Evolutionary conservation across 75 land plant genomes (phyloP), one percentile per base, ranked within the genome.

Genomic region (Gnetum montanum): DNA sequence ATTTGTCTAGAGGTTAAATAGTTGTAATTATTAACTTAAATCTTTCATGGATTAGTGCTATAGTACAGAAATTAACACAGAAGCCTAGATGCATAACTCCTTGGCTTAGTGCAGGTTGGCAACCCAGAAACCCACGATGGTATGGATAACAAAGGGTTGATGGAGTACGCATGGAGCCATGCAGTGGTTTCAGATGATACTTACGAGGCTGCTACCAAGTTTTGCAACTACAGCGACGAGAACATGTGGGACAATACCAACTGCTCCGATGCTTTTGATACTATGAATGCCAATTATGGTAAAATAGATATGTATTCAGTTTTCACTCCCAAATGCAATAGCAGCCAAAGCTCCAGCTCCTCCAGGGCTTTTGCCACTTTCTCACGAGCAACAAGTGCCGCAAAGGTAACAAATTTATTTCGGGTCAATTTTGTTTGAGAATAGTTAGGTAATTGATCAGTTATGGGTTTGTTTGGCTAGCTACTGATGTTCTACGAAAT

Each of bases 101-200:
- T n/a, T n/a, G n/a, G n/a, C n/a, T n/a, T 11, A 12, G 41, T 59
- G 8, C 63, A 76, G 80, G 49, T 81, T 57, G 85, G 85, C 3
- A 81, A 81, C 63, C 79, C 85, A 12, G 73, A 72, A 55, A 72
- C 78, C 34, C 63, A 64, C 18, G 63, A 73, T 60, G 67, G 54
- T 12, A 54, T 72, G 7, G 35, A 81, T 67, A 31, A 73, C 63
- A 46, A 76, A 48, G 37, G 72, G 64, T 50, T 70, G 69, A 70
- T 81, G 68, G 80, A 76, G 40, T 81, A 76, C 44, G 78, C 72
- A 24, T 76, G 84, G 84, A 76, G 75, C 43, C 84, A 81, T 59
- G 84, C 76, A 1, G 61, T 81, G 62, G 72, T 81, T 22, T 81
- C 84, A 0, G 79, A 81, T 30, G 51, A 57, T 26, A 76, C 80